Conservation (phyloP, 306 rosid species). For the Morella rubra region DNA sequence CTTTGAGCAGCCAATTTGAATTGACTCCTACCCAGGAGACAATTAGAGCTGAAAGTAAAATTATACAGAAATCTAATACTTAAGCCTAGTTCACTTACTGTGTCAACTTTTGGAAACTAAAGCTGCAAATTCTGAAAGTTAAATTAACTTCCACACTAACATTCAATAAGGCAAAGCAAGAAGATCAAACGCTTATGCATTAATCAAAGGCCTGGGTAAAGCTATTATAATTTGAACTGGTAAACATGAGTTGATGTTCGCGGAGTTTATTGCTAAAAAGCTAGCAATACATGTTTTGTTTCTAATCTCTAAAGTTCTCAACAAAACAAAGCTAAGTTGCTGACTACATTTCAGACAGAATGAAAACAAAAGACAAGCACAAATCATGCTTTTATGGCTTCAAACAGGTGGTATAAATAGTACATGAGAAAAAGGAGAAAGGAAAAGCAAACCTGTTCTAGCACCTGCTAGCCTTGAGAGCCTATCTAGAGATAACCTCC, state of each 20-base stretch:
- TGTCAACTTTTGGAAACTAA: background rate
- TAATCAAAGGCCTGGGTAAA: background rate
- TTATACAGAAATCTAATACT: background rate
- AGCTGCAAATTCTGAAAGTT: background rate
- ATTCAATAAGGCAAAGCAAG: background rate
- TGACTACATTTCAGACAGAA: background rate
- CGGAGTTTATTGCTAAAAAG: background rate
- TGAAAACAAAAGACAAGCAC: background rate
- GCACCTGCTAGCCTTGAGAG: slow-evolving; percentile 31
- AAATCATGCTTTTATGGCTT: slow-evolving; percentile 4
- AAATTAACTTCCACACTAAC: background rate
- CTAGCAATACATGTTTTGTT: background rate
- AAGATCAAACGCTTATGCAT: background rate
- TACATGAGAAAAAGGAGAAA: slow-evolving; percentile 2
- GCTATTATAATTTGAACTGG: background rate
- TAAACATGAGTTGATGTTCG: background rate
- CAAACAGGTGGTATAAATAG: background rate
- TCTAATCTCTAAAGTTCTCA: background rate
- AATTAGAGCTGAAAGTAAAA: background rate
- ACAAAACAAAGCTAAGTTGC: background rate
- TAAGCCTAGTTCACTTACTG: background rate
- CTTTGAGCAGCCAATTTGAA: background rate
- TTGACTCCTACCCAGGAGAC: background rate
- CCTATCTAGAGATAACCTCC: slow-evolving; percentile 26
- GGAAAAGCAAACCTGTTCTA: slow-evolving; percentile 46